A percentile compares a stretch with the other conserved stretches of the same genome.
phyloP scores from a whole-genome alignment of 2,329 filamentous ascomycete species.

The Scedosporium minutisporum region DNA sequence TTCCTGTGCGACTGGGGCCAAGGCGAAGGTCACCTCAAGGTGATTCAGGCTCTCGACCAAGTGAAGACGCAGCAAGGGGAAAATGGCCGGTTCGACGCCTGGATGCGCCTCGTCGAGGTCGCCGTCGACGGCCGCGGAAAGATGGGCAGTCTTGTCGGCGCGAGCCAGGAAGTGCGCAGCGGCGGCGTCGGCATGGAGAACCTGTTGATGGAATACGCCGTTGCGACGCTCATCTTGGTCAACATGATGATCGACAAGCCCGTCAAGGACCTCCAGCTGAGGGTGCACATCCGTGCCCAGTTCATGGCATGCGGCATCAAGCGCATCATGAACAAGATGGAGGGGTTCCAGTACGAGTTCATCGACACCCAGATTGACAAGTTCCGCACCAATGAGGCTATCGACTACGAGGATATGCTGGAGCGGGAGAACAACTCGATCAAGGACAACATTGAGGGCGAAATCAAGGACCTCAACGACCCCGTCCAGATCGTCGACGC shows the following conservation, averaged over 20 bases:
- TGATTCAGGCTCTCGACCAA: conserved; percentile 84
- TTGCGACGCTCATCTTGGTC: conserved; percentile 86
- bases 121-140: conserved; percentile 95
- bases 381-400: conserved; percentile 87
- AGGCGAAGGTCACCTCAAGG: conserved; percentile 81
- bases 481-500: conserved; percentile 89
- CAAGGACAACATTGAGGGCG: conserved; percentile 76
- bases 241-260: conserved; percentile 95
- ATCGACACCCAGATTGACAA: conserved; percentile 97
- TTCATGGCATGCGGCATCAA: conserved; percentile 95
- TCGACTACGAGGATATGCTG: conserved; percentile 96
- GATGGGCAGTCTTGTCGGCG: conserved; percentile 95
- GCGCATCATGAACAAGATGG: conserved; percentile 92
- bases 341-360: conserved; percentile 93
- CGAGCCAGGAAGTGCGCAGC: conserved; percentile 89
- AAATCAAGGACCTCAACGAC: conserved; percentile 85
- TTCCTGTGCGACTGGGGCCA: conserved; percentile 93
- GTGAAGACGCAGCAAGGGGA: conserved; percentile 83
- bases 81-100: conserved; percentile 92
- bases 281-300: conserved; percentile 90
- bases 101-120: conserved; percentile 97
- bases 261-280: conserved; percentile 77
- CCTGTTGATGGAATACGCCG: conserved; percentile 95
- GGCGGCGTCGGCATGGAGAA: conserved; percentile 99
- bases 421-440: conserved; percentile 83